These are phyloP conservation scores for Neurospora sp. DNA, from an alignment of 495 filamentous ascomycete species.

Conservation along the genomic window DNA sequence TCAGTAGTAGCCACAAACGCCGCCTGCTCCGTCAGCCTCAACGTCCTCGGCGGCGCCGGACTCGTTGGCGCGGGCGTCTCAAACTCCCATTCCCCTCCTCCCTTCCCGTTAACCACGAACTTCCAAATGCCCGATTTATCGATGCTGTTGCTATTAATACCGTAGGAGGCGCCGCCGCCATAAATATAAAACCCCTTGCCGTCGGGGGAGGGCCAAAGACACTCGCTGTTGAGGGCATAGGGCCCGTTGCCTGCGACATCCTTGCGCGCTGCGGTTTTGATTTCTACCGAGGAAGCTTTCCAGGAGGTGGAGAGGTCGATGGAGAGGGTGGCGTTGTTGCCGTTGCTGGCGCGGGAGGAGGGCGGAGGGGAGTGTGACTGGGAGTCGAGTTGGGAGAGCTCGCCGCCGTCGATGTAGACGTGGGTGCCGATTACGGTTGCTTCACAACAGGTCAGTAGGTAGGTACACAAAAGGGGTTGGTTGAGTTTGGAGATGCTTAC, in stretches of 20 bases:
- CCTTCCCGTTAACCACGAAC: neutral
- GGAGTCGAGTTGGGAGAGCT: neutral
- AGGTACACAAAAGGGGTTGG: too few species aligned
- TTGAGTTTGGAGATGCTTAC: too few species aligned
- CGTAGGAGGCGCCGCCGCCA: neutral
- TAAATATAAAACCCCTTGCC: neutral
- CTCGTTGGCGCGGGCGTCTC: neutral
- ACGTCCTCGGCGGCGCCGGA: neutral
- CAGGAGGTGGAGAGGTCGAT: neutral
- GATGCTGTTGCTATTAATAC: neutral
- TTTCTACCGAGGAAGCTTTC: neutral
- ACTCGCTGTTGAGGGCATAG: neutral
- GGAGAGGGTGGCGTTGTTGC: neutral
- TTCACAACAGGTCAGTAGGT: neutral
- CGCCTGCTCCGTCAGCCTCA: neutral
- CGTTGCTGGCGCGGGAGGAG: neutral
- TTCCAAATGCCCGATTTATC: neutral
- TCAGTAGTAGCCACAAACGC: neutral
- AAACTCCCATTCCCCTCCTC: neutral
- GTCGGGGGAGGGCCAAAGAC: neutral
- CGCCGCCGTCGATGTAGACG: conserved; percentile 3
- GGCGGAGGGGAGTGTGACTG: neutral
- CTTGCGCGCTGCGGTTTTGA: neutral
- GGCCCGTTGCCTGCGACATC: neutral
- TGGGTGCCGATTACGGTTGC: neutral